Base-by-base conservation (phyloP, 2,329 filamentous ascomycete species). In the Spiromastix sp. region DNA sequence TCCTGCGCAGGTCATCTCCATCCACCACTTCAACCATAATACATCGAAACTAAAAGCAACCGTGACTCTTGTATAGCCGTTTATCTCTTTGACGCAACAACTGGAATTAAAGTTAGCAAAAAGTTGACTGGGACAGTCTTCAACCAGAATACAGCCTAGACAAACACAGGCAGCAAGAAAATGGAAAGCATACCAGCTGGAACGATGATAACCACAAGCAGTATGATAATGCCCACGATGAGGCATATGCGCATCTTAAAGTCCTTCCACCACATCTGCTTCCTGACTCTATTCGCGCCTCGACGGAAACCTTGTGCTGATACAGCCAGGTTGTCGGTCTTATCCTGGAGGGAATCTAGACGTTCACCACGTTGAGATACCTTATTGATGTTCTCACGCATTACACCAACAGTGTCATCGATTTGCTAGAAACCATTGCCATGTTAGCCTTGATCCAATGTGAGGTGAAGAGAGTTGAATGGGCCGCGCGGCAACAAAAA, bases 201-300 rank as follows among this genome's bases (percentile, higher is more conserved):
- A 50, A 96, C 79, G 56, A 98, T 91, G 60, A 98, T 96, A 61
- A 98, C 76, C 50, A 93, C 68, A 48, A 98, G 74, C 51, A 98
- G 72, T 49, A 96, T 74, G 60, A 96, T 81, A 63, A 98, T 82
- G 54, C 87, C 91, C 40, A 79, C 72, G 57, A 93, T 82, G 44
- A 98, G 71, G 67, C 89, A 96, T 72, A 95, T 91, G 63, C 91
- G 80, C 91, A 98, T 98, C 78, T 96, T 96, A 85, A 95, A 93
- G 58, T 96, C 89, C 75, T 96, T 96, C 89, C 87, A 96, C 89
- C 89, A 96, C 89, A 96, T 96, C 42, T 93, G 80, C 72, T 87
- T 89, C 63, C 91, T 79, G 50, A 98, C 89, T 52, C 85, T 74
- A 71, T 96, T 98, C 64, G 93, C 91, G 46, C 91, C 89, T 48